Conservation (phyloP, 176 grass and related monocot species). For the Guadua angustifolia region DNA sequence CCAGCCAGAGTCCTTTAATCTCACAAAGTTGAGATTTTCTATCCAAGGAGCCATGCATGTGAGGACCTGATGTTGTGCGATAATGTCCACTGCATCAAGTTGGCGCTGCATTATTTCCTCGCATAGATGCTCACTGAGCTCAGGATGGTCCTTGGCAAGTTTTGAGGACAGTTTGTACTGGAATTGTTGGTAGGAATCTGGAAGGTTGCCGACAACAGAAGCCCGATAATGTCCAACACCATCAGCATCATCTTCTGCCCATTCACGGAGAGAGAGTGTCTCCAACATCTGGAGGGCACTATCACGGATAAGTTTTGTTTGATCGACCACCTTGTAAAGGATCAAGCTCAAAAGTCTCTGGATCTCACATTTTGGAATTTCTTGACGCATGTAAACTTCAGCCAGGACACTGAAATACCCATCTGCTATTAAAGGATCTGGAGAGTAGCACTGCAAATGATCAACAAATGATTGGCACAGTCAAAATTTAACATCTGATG, state of each 20-base stretch:
- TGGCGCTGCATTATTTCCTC: conserved; percentile 98
- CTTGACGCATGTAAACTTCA: conserved; percentile 97
- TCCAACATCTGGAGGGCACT: conserved; percentile 98
- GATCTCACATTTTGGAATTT: conserved; percentile 94
- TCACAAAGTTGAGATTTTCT: conserved; percentile 93
- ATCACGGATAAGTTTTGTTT: conserved; percentile 87
- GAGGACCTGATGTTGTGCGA: conserved; percentile 97
- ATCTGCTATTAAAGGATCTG: conserved; percentile 83
- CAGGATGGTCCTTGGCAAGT: conserved; percentile 98
- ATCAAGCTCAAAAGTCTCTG: conserved; percentile 92
- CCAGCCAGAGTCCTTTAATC: conserved; percentile 91
- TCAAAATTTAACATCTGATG: conserved; percentile 36
- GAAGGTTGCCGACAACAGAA: conserved; percentile 98
- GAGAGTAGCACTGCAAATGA: conserved; percentile 81
- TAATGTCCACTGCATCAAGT: conserved; percentile 95
- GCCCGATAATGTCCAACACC: conserved; percentile 82
- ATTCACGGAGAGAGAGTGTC: conserved; percentile 92
- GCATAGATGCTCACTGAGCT: conserved; percentile 85
- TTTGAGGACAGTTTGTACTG: conserved; percentile 94
- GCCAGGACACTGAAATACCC: conserved; percentile 97
- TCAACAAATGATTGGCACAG: conserved; percentile 14
- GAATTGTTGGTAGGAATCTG: conserved; percentile 98
- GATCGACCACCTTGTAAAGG: conserved; percentile 98
- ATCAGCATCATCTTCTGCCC: conserved; percentile 89
- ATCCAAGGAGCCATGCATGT: conserved; percentile 99